Percentiles rank a stretch among this genome's conserved stretches.
These are phyloP conservation scores for Candida tetrigidarum DNA, from an alignment of 1,139 yeast genomes.

Conservation along the genomic window DNA sequence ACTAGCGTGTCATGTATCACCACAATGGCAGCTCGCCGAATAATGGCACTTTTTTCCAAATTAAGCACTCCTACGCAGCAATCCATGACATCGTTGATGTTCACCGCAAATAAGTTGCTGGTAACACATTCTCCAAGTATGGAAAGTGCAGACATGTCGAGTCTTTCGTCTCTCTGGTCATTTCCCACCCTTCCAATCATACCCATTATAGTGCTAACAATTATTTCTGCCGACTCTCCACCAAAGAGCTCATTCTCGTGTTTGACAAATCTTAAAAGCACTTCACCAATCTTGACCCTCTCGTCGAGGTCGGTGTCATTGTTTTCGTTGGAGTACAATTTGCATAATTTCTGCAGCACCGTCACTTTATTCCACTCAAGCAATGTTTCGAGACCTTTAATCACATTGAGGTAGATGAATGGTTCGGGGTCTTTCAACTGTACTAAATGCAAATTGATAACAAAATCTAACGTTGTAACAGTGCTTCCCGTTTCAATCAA, in stretches of 20 bases:
- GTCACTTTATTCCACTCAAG: conserved; percentile 46
- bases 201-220: conserved; percentile 38
- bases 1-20: conserved; percentile 64
- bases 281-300: conserved; percentile 79
- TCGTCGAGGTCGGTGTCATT: conserved; percentile 55
- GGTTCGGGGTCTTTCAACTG: conserved; percentile 84
- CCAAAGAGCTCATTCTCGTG: conserved; percentile 49
- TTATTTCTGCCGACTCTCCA: conserved; percentile 36
- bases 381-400: conserved; percentile 73
- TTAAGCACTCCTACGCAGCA: conserved; percentile 75
- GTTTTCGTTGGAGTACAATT: conserved; percentile 42
- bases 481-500: conserved; percentile 55
- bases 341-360: conserved; percentile 44
- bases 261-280: conserved; percentile 62
- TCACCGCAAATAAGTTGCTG: conserved; percentile 54
- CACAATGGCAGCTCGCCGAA: conserved; percentile 79
- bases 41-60: conserved; percentile 52
- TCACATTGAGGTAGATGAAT: conserved; percentile 79
- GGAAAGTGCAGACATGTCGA: conserved; percentile 88
- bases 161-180: conserved; percentile 50
- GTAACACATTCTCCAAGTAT: conserved; percentile 71
- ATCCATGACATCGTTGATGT: conserved; percentile 64
- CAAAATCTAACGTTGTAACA: conserved; percentile 57
- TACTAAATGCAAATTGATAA: conserved; percentile 60
- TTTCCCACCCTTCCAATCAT: conserved; percentile 38